Evolutionary conservation across 345 rosid genomes (phyloP).

Genomic region (Corymbia maculata): DNA sequence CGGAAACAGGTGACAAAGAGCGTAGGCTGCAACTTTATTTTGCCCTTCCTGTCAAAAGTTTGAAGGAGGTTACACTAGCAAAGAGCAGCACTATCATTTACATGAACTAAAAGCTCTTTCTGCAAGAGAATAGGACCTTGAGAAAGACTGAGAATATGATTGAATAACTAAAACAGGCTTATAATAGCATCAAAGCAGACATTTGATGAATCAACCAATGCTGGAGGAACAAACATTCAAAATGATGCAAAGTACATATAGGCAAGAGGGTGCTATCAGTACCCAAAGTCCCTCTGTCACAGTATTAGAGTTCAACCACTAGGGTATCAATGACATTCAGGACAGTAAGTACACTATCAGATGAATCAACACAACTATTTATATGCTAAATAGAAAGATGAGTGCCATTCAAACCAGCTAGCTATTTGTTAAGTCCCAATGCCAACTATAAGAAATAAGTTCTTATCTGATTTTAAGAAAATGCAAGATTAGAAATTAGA

Average conservation of each 20-base stretch:
- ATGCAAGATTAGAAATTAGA: background rate
- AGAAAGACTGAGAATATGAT: background rate
- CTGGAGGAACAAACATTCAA: background rate
- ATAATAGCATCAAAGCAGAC: background rate
- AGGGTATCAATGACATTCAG: background rate
- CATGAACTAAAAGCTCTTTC: background rate
- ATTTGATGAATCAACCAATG: background rate
- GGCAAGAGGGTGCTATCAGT: background rate
- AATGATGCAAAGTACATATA: background rate
- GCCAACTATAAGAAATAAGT: background rate
- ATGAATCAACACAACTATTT: background rate
- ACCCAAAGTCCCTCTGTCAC: background rate
- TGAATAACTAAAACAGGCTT: background rate
- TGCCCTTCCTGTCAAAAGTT: slow-evolving; percentile 68
- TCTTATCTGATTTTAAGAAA: background rate
- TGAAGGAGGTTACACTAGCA: background rate
- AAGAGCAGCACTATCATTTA: background rate
- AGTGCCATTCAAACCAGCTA: background rate
- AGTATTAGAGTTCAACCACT: background rate
- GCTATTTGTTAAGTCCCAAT: background rate
- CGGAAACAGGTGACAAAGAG: slow-evolving; percentile 69
- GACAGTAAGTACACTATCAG: background rate
- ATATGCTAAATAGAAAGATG: background rate
- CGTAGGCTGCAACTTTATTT: slow-evolving; percentile 72
- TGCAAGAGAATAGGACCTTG: background rate